Base-by-base conservation (phyloP, 768 basidiomycete genomes). In the Russula virescens region DNA sequence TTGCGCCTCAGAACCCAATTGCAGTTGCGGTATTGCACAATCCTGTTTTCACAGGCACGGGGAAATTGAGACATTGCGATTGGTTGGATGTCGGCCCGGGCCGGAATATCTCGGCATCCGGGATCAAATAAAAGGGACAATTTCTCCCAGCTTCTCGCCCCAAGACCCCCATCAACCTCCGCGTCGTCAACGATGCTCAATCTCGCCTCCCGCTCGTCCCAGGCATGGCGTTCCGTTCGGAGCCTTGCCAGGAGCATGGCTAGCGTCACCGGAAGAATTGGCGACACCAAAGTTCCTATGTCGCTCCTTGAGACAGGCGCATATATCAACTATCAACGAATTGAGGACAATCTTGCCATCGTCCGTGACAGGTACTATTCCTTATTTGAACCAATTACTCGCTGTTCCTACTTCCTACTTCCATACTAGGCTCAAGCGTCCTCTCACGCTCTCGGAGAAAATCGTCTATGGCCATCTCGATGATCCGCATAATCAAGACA, bases 381-480 rank as follows among this genome's bases (percentile, higher is more conserved):
- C 31, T 35, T 16, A 11, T 14, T n/a, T 9, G 26, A 9, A 9
- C 13, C 7, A 16, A 7, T 16, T 0, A n/a, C 13, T 45, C 49
- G 18, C 62, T 23, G 21, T 31, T 55, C 9, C 60, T 61, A 8
- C n/a, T n/a, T n/a, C n/a, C n/a, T n/a, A 65, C 45, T 31, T 16
- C 38, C 19, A 6, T 23, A 14, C 16, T 62, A 96, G 94, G 73
- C 79, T 97, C 69, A 83, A 88, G 70, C 90, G 93, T 40, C 94
- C 94, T 47, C 77, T 97, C 75, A 97, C 95, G 18, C 77, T 96
- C 69, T 94, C 95, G 62, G 95, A 98, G 77, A 97, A 98, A 84
- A 89, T 97, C 71, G 80, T 98, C 45, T 99, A 99, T 75, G 97
- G 97, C 61, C 97, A 99, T 79, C 83, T 98, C 69, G 96, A 98